Conservation (phyloP, 495 filamentous ascomycete species). For the Neurospora sp. region DNA sequence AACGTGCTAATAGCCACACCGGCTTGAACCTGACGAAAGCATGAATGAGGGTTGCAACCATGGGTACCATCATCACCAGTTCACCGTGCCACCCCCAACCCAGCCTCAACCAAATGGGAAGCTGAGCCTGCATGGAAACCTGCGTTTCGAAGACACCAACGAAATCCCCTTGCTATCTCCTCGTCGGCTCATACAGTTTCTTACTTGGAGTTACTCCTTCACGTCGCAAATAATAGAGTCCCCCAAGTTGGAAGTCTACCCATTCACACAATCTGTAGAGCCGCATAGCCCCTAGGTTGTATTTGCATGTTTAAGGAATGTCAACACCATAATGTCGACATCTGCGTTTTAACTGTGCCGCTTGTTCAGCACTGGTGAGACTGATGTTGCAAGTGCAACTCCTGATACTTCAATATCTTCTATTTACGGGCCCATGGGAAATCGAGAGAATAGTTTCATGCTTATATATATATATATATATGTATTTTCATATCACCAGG, state of each 20-base stretch:
- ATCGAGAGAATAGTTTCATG: not conserved
- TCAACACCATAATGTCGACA: not conserved
- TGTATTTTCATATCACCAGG: not conserved
- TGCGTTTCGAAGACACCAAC: not conserved
- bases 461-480: not conserved
- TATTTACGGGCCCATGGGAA: not conserved
- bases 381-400: not conserved
- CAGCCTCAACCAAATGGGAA: not conserved
- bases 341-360: not conserved
- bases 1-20: not conserved
- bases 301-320: not conserved
- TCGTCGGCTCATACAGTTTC: not conserved
- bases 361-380: not conserved
- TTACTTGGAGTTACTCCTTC: not conserved
- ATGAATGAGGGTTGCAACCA: not conserved
- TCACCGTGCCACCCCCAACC: not conserved
- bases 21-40: not conserved
- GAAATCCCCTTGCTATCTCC: not conserved
- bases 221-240: not conserved
- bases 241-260: not conserved
- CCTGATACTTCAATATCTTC: not conserved
- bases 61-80: not conserved
- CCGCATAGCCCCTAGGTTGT: not conserved
- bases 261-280: not conserved
- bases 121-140: not conserved